Base-by-base conservation (phyloP, 345 rosid species). In the Eucalyptus virginea region DNA sequence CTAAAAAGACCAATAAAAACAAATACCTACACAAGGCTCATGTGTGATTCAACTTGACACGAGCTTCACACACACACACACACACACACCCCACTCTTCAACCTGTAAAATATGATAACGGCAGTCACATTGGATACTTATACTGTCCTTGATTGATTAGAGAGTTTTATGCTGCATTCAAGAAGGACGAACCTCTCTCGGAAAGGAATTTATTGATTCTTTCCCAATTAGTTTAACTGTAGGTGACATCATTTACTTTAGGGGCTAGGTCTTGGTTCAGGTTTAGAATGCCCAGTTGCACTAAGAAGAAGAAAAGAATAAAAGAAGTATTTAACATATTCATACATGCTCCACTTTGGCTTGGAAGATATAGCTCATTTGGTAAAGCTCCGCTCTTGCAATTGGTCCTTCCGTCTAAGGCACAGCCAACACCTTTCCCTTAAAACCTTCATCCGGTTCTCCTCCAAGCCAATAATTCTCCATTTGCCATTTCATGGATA, bases 51-150 rank as follows among this genome's bases (percentile, higher is more conserved):
- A 17, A 69, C 44, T 8, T n/a, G 11, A 65, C 21, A 16, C 11
- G 11, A 65, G 40, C 77, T 15, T 30, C 37, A 37, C 37, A 37
- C 58, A 0, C 11, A 0, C 26, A 30, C 0, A 1, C 32, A 15
- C 16, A 12, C 26, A 9, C 32, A 15, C 5, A 30, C 19, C 2
- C 9, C 32, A 28, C 32, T 15, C 10, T 30, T n/a, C 37, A n/a
- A n/a, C 9, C 21, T 65, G 18, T 65, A 65, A 15, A 65, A n/a
- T 65, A 65, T 16, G 21, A 8, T n/a, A n/a, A 65, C 18, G 77
- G 10, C 37, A 4, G 1, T n/a, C 6, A 65, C 77, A 16, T 65
- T 65, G 77, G 40, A 5, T 5, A 10, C 44, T 72, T 72, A 72
- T 34, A 19, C 37, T 72, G 19, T 72, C 45, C 45, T 72, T 11